phyloP scores from a whole-genome alignment of 306 rosid species.

The Boehmeria nivea region DNA sequence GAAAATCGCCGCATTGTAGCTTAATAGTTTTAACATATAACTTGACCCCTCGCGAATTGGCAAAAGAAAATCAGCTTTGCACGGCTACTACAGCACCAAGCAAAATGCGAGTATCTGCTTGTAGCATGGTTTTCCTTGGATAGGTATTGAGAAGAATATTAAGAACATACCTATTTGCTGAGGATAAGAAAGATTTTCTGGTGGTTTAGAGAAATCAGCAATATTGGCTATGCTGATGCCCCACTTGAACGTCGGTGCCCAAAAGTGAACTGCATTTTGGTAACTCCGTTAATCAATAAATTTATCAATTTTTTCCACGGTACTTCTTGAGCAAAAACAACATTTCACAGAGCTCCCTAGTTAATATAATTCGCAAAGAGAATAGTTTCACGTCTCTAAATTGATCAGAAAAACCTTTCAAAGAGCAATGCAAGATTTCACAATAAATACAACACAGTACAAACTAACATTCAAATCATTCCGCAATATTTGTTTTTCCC shows the following conservation, averaged over 20 bases:
- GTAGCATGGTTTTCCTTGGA: background rate
- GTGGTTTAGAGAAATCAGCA: conserved; percentile 88
- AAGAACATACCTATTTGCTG: conserved; percentile 70
- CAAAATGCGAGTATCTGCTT: too few relatives aligned
- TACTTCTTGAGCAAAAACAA: background rate
- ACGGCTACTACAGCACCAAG: background rate
- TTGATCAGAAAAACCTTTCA: too few relatives aligned
- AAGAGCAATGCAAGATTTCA: too few relatives aligned
- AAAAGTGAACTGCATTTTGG: conserved; percentile 72
- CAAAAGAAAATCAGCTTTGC: background rate
- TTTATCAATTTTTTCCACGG: background rate
- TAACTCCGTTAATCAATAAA: conserved; percentile 16
- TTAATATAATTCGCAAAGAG: too few relatives aligned
- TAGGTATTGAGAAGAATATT: conserved; percentile 2
- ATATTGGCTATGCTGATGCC: conserved; percentile 92
- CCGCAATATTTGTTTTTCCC: too few relatives aligned
- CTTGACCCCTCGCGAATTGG: background rate
- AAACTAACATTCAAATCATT: too few relatives aligned
- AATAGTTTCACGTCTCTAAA: too few relatives aligned
- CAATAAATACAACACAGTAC: too few relatives aligned
- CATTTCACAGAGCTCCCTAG: too few relatives aligned
- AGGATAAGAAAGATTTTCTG: conserved; percentile 89
- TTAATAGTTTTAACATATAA: background rate
- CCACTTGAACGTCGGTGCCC: conserved; percentile 99
- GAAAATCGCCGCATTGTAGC: conserved; percentile 12